These are phyloP conservation scores for Salinomyces thailandicus DNA, from an alignment of 2,329 filamentous ascomycete genomes.

Conservation along the genomic window DNA sequence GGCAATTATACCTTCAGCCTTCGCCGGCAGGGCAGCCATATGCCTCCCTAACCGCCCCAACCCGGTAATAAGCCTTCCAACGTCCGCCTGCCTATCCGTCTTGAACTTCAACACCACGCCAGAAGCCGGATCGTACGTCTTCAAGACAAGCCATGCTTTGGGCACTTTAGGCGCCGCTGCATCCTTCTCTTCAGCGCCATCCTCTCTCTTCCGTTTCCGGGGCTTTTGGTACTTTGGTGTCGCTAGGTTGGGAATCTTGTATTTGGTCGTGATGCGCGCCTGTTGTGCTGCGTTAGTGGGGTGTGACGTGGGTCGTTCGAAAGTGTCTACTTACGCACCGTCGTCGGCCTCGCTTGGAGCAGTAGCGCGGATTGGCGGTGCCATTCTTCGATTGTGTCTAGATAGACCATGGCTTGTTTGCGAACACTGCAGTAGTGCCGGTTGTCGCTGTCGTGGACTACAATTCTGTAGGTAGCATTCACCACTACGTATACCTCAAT, in stretches of 20 bases:
- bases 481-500: too few species aligned
- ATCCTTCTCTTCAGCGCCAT: constrained; percentile 16
- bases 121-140: constrained; percentile 75
- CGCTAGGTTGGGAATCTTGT: constrained; percentile 50
- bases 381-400: constrained; percentile 79
- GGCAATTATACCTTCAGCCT: constrained; percentile 26
- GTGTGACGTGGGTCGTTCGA: background rate
- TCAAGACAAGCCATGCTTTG: constrained; percentile 65
- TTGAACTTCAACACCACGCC: constrained; percentile 83
- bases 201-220: constrained; percentile 17
- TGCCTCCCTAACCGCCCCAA: constrained; percentile 64
- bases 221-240: constrained; percentile 23
- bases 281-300: constrained; percentile 28
- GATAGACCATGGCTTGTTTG: constrained; percentile 70
- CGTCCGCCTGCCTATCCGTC: constrained; percentile 84
- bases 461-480: too few species aligned
- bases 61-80: constrained; percentile 67
- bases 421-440: too few species aligned
- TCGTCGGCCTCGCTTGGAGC: constrained; percentile 72
- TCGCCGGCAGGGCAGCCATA: constrained; percentile 42
- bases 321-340: constrained; percentile 48
- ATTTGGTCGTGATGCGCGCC: constrained; percentile 89
- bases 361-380: constrained; percentile 78
- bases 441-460: too few species aligned
- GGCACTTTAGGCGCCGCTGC: constrained; percentile 37